Evolutionary conservation across 179 eudicot species (phyloP).

Genomic region (Heliamphora pulchella): DNA sequence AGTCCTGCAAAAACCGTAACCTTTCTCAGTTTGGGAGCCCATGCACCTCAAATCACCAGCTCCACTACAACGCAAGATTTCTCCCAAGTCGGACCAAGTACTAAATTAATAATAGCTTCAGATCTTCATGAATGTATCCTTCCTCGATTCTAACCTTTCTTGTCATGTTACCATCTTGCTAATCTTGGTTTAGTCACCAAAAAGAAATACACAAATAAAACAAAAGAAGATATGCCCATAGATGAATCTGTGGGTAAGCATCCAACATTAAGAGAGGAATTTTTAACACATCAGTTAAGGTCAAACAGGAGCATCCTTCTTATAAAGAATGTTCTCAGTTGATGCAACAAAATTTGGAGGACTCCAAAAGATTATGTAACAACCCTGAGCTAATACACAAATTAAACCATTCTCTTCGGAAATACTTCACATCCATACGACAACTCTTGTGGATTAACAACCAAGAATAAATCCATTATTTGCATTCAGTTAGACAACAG

Average conservation of each 20-base stretch:
- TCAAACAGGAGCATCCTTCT: not conserved
- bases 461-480: too few species aligned
- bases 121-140: not conserved
- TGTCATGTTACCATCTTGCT: not conserved
- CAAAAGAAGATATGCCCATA: not conserved
- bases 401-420: too few species aligned
- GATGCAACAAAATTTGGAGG: not conserved
- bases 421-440: too few species aligned
- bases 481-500: too few species aligned
- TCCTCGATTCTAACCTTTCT: not conserved
- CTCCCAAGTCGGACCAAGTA: not conserved
- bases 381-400: not conserved
- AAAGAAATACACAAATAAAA: not conserved
- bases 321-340: not conserved
- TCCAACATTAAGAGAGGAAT: not conserved
- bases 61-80: not conserved
- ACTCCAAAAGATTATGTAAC: not conserved
- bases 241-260: not conserved
- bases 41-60: constrained; percentile 1
- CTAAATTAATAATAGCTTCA: not conserved
- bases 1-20: not conserved
- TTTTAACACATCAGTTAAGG: not conserved
- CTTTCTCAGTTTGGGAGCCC: not conserved
- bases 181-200: not conserved
- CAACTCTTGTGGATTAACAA: too few species aligned